These are phyloP conservation scores for Lentinula raphanica DNA, from an alignment of 768 basidiomycete genomes.

Conservation along the genomic window DNA sequence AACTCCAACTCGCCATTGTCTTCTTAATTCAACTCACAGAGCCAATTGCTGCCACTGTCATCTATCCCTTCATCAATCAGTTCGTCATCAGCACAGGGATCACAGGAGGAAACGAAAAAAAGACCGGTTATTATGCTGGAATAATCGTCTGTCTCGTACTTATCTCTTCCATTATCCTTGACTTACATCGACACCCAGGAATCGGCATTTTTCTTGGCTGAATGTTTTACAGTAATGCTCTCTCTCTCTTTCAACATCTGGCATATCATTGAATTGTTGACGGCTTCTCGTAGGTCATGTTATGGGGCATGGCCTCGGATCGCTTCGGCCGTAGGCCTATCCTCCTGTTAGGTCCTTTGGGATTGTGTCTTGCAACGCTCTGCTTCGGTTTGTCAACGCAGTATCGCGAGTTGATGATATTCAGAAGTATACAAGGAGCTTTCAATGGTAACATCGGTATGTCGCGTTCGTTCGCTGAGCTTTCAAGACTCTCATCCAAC, in stretches of 20 bases:
- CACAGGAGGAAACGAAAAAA: constrained; percentile 12
- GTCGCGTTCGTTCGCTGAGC: constrained; percentile 18
- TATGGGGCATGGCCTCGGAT: constrained; percentile 27
- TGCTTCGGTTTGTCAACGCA: constrained; percentile 24
- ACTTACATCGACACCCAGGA: constrained; percentile 14
- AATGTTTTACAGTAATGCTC: constrained; percentile 14
- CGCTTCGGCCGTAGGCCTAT: constrained; percentile 25
- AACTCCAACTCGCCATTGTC: constrained; percentile 31
- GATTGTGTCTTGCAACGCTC: constrained; percentile 22
- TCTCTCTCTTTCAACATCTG: background rate
- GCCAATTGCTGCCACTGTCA: constrained; percentile 23
- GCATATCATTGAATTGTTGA: constrained; percentile 18
- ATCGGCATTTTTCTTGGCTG: constrained; percentile 24
- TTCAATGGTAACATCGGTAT: constrained; percentile 28
- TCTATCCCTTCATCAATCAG: constrained; percentile 18
- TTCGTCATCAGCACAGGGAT: constrained; percentile 12
- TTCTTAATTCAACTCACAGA: constrained; percentile 29
- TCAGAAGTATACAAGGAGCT: constrained; percentile 22
- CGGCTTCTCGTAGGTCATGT: constrained; percentile 12
- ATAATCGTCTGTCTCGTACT: constrained; percentile 10
- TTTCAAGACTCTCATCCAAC: constrained; percentile 18
- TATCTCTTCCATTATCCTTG: background rate
- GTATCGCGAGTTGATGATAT: constrained; percentile 20
- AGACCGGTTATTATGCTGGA: constrained; percentile 19
- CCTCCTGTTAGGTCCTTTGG: constrained; percentile 24